Base-by-base conservation (phyloP, 1,139 yeast species). In the Debaryomyces subglobosus region DNA sequence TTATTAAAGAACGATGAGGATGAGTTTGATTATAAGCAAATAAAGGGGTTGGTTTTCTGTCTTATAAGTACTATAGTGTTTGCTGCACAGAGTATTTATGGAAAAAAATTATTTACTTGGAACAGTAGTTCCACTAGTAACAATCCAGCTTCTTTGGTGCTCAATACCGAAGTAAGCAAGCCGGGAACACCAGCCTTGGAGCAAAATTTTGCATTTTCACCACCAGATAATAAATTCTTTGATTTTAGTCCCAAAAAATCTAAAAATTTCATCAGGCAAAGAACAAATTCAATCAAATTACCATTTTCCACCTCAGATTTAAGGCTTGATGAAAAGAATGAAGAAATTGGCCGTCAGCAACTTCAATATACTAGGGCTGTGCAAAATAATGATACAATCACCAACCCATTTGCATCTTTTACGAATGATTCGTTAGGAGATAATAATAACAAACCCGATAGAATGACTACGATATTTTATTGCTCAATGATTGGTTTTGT, bases 71-170 rank as follows among this genome's bases (percentile, higher is more conserved):
- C 73, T 7, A 43, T 72, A 3, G 63, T 71, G 8, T 72, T 72
- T 62, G 77, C 77, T 2, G 68, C 70, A 6, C 77, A 72, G 49
- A 72, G 71, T 49, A 72, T 73, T 8, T 72, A 73, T 51, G 77
- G 76, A n/a, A 72, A 73, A 49, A 71, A 67, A 50, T 57, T 73
- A 39, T 64, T 73, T 43, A 73, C 75, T 1, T 69, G 75, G 74
- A 69, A 64, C 39, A 44, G 62, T 5, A 57, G 53, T 24, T 46
- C 54, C 0, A 43, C 52, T 18, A 24, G 48, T n/a, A 51, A 50
- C 21, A 59, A 59, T 38, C 69, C 73, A 1, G 64, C 69, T 0
- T 58, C 67, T 8, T 57, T 71, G 44, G 74, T 65, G 3, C 57
- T 71, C 39, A 65, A 63, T 44, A 60, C 69, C 5, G 61, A 59